Conservation (phyloP, 2,329 filamentous ascomycete species). For the Xylaria multiplex region DNA sequence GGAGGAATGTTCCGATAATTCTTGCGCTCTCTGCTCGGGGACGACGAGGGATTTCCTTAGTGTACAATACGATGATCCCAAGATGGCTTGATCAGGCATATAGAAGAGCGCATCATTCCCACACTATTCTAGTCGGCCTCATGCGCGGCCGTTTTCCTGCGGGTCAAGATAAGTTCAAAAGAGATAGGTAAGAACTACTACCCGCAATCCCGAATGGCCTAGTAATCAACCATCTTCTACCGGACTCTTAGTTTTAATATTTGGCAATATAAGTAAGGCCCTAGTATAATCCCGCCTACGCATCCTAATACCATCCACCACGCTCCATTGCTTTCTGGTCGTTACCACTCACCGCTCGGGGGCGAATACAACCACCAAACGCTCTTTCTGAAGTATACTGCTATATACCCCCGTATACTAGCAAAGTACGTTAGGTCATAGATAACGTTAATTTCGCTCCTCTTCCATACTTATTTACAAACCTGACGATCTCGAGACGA, state of each 20-base stretch:
- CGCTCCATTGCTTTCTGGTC: not conserved
- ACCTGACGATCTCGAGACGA: not conserved
- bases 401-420: not conserved
- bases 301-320: not conserved
- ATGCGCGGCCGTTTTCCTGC: constrained; percentile 16
- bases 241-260: not conserved
- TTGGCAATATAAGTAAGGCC: constrained; percentile 19
- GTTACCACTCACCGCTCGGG: not conserved
- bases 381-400: not conserved
- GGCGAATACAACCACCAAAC: not conserved
- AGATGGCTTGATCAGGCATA: constrained; percentile 22
- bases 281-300: not conserved
- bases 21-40: not conserved
- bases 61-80: not conserved
- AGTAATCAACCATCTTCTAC: constrained; percentile 1
- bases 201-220: constrained; percentile 23
- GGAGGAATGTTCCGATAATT: constrained; percentile 15
- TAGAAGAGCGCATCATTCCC: constrained; percentile 19
- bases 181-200: constrained; percentile 9
- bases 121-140: constrained; percentile 3
- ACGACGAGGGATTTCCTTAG: not conserved
- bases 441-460: not conserved
- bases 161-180: not conserved
- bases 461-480: not conserved
- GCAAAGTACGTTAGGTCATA: not conserved